Evolutionary conservation across 2,329 filamentous ascomycete species (phyloP).

Genomic region (Penicillium sp.): DNA sequence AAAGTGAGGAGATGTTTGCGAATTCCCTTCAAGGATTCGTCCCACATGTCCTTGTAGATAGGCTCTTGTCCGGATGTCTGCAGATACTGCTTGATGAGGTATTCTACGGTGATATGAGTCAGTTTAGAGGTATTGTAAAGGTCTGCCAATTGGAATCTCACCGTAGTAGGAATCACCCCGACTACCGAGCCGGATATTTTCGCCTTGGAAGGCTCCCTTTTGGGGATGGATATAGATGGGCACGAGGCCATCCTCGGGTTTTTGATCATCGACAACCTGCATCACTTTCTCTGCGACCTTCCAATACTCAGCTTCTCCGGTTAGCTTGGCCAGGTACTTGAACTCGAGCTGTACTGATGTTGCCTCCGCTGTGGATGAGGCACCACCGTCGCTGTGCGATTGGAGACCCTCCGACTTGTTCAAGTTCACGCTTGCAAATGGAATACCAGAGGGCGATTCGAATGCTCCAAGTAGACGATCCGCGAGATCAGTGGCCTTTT

Average conservation of each 20-base stretch:
- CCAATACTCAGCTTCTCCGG: slow-evolving; percentile 90
- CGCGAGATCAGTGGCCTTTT: slow-evolving; percentile 90
- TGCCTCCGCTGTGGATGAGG: slow-evolving; percentile 90
- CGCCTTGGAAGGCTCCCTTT: slow-evolving; percentile 70
- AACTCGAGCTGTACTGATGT: slow-evolving; percentile 91
- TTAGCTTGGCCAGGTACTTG: slow-evolving; percentile 93
- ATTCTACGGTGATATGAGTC: slow-evolving; percentile 54
- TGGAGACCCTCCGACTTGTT: slow-evolving; percentile 69
- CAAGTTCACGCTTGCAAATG: slow-evolving; percentile 85
- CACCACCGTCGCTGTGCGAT: slow-evolving; percentile 79
- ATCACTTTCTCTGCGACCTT: slow-evolving; percentile 87
- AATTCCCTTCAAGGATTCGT: slow-evolving; percentile 75
- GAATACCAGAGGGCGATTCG: slow-evolving; percentile 78
- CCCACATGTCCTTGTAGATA: slow-evolving; percentile 89
- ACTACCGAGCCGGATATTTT: slow-evolving; percentile 87
- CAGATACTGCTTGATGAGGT: slow-evolving; percentile 96
- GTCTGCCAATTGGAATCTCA: slow-evolving; percentile 20
- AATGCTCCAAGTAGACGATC: slow-evolving; percentile 84
- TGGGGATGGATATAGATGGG: slow-evolving; percentile 86
- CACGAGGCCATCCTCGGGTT: slow-evolving; percentile 72
- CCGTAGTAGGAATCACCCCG: slow-evolving; percentile 93
- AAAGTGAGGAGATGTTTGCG: slow-evolving; percentile 92
- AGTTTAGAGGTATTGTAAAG: slow-evolving; percentile 2
- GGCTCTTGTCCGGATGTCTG: slow-evolving; percentile 84
- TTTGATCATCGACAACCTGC: slow-evolving; percentile 79